Evolutionary conservation across 345 rosid species (phyloP).

Genomic region (Eucalyptus melliodora): DNA sequence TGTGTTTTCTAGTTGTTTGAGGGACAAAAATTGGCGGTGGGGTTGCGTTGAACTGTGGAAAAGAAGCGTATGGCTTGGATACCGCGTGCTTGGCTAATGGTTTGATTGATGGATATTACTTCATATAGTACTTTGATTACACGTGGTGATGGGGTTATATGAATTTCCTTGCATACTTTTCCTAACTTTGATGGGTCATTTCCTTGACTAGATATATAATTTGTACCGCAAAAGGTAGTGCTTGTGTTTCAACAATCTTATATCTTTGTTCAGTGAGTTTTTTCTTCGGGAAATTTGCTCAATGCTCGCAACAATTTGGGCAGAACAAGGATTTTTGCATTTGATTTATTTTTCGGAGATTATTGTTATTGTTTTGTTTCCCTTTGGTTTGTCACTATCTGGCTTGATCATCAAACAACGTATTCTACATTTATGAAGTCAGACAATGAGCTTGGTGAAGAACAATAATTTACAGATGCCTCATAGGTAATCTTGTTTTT

Average conservation of each 20-base stretch:
- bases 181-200: not conserved
- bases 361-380: not conserved
- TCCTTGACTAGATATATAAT: not conserved
- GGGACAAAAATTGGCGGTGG: not conserved
- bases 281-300: not conserved
- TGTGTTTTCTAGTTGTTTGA: not conserved
- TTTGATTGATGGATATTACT: not conserved
- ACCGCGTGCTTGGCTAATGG: not conserved
- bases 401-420: not conserved
- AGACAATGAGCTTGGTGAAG: not conserved
- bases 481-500: not conserved
- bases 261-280: not conserved
- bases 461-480: not conserved
- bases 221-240: not conserved
- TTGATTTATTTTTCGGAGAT: not conserved
- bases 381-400: not conserved
- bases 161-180: not conserved
- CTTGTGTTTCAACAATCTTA: not conserved
- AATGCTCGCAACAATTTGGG: not conserved
- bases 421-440: not conserved
- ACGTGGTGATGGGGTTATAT: not conserved
- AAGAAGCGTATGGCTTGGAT: not conserved
- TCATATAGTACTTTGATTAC: not conserved
- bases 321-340: not conserved
- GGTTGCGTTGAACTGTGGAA: not conserved